These are phyloP conservation scores for Ciborinia camelliae DNA, from an alignment of 2,329 filamentous ascomycete species.

Conservation along the genomic window DNA sequence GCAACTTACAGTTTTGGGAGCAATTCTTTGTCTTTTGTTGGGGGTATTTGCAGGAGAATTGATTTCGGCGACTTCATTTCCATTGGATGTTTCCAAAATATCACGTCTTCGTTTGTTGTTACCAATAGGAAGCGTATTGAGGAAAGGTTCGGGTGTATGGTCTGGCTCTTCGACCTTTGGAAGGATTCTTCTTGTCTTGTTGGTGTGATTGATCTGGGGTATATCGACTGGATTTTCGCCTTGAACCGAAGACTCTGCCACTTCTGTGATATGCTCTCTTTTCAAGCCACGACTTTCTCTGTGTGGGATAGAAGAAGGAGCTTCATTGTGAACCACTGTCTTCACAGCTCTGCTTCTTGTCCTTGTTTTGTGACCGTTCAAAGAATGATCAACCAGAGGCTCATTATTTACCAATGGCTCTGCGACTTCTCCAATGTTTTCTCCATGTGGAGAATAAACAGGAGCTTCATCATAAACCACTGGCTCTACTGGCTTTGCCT, in stretches of 20 bases:
- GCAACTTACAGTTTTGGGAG: not conserved
- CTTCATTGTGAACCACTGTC: not conserved
- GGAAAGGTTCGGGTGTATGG: not conserved
- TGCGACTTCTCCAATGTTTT: not conserved
- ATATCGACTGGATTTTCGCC: not conserved
- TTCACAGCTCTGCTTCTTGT: not conserved
- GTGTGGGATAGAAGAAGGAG: not conserved
- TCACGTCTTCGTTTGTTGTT: constrained; percentile 2
- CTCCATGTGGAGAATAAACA: not conserved
- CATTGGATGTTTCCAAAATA: not conserved
- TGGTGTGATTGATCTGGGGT: not conserved
- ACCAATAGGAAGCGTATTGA: not conserved
- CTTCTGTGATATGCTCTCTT: not conserved
- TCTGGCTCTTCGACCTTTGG: not conserved
- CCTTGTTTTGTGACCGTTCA: not conserved
- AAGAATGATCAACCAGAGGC: not conserved
- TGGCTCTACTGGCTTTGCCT: not conserved
- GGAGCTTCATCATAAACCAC: not conserved
- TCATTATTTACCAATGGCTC: not conserved
- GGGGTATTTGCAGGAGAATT: not conserved
- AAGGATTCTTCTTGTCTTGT: not conserved
- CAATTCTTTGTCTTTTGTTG: not conserved
- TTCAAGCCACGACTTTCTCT: not conserved
- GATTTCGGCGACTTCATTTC: not conserved
- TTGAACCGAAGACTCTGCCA: not conserved